Evolutionary conservation across 202 grass and related monocot species (phyloP).

Genomic region (Schoenoplectus tabernaemontani): DNA sequence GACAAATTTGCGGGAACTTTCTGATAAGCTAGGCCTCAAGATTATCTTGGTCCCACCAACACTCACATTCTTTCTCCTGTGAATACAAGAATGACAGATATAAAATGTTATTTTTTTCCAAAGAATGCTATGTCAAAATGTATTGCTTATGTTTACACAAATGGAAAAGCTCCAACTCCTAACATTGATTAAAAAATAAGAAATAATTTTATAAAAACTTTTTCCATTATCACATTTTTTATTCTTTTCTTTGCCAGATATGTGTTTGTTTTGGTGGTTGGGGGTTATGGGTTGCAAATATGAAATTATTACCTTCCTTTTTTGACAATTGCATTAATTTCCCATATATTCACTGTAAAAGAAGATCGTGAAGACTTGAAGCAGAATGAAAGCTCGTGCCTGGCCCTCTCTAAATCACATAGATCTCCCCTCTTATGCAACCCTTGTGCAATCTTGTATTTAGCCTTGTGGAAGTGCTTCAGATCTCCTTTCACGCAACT

Average conservation of each 20-base stretch:
- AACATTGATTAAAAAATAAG: background rate
- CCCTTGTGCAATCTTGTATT: constrained; percentile 87
- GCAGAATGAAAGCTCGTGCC: constrained; percentile 89
- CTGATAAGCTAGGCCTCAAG: constrained; percentile 80
- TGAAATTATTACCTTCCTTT: constrained; percentile 63
- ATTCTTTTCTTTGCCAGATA: background rate
- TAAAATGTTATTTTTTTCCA: background rate
- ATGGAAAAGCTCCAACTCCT: background rate
- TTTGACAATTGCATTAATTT: constrained; percentile 77
- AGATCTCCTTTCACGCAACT: constrained; percentile 81
- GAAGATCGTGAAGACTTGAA: constrained; percentile 94
- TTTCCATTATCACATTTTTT: background rate
- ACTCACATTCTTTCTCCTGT: constrained; percentile 75
- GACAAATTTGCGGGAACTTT: constrained; percentile 94
- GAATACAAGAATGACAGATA: constrained; percentile 10
- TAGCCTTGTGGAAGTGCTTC: constrained; percentile 89
- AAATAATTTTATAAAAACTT: background rate
- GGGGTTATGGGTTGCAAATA: too few species aligned
- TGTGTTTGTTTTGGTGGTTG: too few species aligned
- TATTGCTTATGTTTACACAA: background rate
- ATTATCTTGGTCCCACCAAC: constrained; percentile 58
- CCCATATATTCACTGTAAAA: constrained; percentile 91
- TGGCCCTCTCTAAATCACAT: constrained; percentile 64
- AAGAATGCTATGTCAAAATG: background rate
- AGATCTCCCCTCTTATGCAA: constrained; percentile 60